Base-by-base conservation (phyloP, 148 eudicot species). In the Fagopyrum tataricum region DNA sequence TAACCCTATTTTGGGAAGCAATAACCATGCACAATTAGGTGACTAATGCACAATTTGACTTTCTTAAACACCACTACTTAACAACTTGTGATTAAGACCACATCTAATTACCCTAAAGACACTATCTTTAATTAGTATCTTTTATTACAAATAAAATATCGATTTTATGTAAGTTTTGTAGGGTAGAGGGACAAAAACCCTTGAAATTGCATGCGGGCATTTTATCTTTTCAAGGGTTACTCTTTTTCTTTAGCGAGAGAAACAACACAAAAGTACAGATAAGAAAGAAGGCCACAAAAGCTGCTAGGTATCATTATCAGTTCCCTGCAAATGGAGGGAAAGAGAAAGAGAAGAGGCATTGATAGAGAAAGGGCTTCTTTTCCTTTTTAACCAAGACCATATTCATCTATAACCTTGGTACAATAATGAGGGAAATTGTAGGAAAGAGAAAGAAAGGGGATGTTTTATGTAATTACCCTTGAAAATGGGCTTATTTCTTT, bases 261-360 rank as follows among this genome's bases (percentile, higher is more conserved):
- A 64, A 64, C 43, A 64, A 64, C 69, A 64, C 69, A 64, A 64
- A 64, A 64, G 69, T 64, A 64, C 43, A 64, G 69, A 64, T 64
- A 64, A 64, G 69, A 64, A 64, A 64, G 69, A 64, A 64, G 69
- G 69, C 69, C 69, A 37, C 44, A 64, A 64, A 64, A 64, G 69
- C 69, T 64, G 69, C 69, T 64, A 64, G 69, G 18, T 64, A 31
- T 64, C 69, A 64, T 64, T 39, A 64, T 64, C 69, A 64, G 44
- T 14, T 64, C 69, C 17, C 69, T 64, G 69, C 69, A 64, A 64
- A 64, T 64, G 43, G 69, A 64, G 69, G 5, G 67, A 61, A 61
- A 64, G 69, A 39, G 69, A 15, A 64, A 64, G 66, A 37, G 61
- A 9, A 55, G n/a, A 61, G 31, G 18, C 20, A 52, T 0, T 7